Percentiles rank a stretch among this genome's conserved stretches.
Evolutionary conservation across 768 basidiomycete genomes (phyloP).

Genomic region (Pleurotus platypus): DNA sequence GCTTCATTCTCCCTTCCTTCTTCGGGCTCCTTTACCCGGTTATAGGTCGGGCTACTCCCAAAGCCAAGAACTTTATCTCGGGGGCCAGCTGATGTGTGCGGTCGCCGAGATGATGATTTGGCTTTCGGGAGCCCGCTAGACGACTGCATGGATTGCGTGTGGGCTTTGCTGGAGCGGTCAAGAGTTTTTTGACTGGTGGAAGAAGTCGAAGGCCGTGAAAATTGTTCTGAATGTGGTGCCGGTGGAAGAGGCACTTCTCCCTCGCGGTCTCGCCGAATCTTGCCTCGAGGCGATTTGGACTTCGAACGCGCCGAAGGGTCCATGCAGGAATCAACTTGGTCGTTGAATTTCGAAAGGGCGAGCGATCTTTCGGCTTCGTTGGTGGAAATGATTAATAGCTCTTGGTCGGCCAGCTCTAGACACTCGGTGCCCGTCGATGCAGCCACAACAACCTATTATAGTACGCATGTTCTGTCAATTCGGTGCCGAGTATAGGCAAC

Average conservation of each 20-base stretch:
- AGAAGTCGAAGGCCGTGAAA: constrained; percentile 5
- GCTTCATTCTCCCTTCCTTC: constrained; percentile 6
- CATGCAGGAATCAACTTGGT: constrained; percentile 26
- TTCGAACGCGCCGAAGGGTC: constrained; percentile 38
- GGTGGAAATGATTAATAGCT: constrained; percentile 63
- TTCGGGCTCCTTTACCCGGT: constrained; percentile 9
- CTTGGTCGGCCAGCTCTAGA: constrained; percentile 66
- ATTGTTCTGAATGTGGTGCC: constrained; percentile 36
- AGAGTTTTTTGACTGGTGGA: constrained; percentile 5
- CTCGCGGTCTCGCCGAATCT: constrained; percentile 29
- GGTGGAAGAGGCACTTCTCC: constrained; percentile 24
- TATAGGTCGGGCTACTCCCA: constrained; percentile 11
- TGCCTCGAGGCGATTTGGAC: constrained; percentile 53
- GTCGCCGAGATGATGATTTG: constrained; percentile 41
- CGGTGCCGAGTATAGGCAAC: constrained; percentile 10
- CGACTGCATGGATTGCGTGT: neutral
- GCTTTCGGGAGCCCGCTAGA: constrained; percentile 15
- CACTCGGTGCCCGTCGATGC: constrained; percentile 61
- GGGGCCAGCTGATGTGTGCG: constrained; percentile 75
- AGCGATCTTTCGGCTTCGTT: constrained; percentile 66
- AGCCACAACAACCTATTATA: constrained; percentile 40
- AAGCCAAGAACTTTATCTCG: constrained; percentile 46
- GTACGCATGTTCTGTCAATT: constrained; percentile 6
- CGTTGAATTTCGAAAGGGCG: constrained; percentile 58
- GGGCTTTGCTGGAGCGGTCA: constrained; percentile 2